Evolutionary conservation across 805 yeast species (phyloP).

Genomic region (Candida loeiensis): DNA sequence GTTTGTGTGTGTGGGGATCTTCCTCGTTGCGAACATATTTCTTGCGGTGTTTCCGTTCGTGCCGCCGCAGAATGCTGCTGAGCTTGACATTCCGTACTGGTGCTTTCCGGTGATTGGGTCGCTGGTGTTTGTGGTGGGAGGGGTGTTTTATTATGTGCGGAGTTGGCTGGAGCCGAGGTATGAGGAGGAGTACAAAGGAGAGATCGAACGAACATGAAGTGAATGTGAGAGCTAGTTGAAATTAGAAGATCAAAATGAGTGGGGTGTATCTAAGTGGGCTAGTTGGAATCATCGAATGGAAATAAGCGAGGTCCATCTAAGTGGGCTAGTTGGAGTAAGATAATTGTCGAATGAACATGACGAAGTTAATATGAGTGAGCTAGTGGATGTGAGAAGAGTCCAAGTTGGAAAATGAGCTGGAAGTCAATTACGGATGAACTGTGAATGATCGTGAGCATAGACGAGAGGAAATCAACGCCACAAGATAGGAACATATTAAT

Average conservation of each 20-base stretch:
- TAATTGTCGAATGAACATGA: too few species aligned
- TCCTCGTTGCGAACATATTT: slow-evolving; percentile 45
- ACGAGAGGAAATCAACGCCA: too few species aligned
- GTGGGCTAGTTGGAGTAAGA: too few species aligned
- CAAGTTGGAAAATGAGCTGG: too few species aligned
- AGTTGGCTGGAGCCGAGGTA: slow-evolving; percentile 10
- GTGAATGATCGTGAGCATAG: too few species aligned
- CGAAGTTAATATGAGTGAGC: too few species aligned
- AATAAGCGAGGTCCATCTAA: too few species aligned
- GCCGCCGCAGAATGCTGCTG: slow-evolving; percentile 44
- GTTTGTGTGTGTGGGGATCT: slow-evolving; percentile 29
- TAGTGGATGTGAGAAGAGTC: too few species aligned
- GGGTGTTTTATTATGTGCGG: slow-evolving; percentile 19
- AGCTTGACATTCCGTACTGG: slow-evolving; percentile 46
- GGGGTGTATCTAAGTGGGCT: too few species aligned
- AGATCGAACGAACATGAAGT: not conserved
- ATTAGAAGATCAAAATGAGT: too few species aligned
- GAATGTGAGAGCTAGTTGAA: not conserved
- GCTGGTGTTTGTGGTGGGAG: slow-evolving; percentile 43
- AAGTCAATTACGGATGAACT: too few species aligned
- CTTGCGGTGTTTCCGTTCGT: slow-evolving; percentile 55
- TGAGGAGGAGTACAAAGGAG: slow-evolving; percentile 14
- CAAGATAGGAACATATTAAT: not conserved
- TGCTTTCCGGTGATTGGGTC: slow-evolving; percentile 57
- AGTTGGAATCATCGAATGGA: too few species aligned